A percentile compares a stretch with the other conserved stretches of the same genome.
Evolutionary conservation across 345 rosid species (phyloP).

Genomic region (Ceriops zippeliana): DNA sequence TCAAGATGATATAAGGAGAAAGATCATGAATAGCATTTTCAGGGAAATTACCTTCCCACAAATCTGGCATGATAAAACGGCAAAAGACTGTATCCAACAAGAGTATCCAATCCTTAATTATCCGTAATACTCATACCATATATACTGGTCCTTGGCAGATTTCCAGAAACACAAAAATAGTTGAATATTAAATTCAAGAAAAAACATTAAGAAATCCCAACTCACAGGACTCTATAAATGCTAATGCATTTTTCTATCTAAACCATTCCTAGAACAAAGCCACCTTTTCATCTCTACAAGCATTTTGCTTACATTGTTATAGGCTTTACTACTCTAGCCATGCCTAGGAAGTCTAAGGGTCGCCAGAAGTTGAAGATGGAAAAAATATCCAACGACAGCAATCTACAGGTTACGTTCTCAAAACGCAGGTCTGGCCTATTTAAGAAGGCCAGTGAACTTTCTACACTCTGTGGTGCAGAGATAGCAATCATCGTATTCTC

Average conservation of each 20-base stretch:
- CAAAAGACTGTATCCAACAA: not conserved
- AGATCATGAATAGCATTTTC: too few species aligned
- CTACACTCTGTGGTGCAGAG: constrained; percentile 27
- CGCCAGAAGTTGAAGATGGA: constrained; percentile 22
- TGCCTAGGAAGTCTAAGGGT: constrained; percentile 7
- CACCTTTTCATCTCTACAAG: too few species aligned
- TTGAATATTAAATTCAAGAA: constrained; percentile 6
- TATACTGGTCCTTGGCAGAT: not conserved
- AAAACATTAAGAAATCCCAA: not conserved
- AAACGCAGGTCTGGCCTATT: constrained; percentile 20
- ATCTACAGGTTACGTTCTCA: constrained; percentile 24
- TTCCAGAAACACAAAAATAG: constrained; percentile 11
- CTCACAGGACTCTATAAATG: constrained; percentile 10
- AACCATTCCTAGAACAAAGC: not conserved
- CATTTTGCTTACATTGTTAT: too few species aligned
- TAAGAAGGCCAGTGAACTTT: constrained; percentile 30
- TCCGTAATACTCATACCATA: constrained; percentile 9
- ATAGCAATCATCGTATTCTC: constrained; percentile 22
- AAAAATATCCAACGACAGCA: constrained; percentile 20
- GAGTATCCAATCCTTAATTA: not conserved
- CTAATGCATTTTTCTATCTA: not conserved
- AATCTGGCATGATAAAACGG: too few species aligned
- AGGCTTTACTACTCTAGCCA: too few species aligned
- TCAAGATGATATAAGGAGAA: too few species aligned
- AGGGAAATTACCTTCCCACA: too few species aligned